Percentiles rank a stretch among this genome's conserved stretches.
These are phyloP conservation scores for Emergomyces orientalis DNA, from an alignment of 2,329 filamentous ascomycete species.

Conservation along the genomic window DNA sequence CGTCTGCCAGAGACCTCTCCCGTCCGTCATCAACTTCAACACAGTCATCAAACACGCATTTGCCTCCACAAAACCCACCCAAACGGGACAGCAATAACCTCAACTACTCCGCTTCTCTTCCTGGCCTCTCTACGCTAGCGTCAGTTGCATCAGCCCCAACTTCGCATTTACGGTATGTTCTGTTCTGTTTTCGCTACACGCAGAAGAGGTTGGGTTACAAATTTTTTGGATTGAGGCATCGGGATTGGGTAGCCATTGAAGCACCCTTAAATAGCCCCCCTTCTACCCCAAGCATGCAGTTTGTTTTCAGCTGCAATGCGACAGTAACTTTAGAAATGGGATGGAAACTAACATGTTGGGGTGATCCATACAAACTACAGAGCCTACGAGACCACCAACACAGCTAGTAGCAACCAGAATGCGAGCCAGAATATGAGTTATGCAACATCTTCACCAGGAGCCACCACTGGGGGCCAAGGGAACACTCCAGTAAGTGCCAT, in stretches of 20 bases:
- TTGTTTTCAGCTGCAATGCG: background rate
- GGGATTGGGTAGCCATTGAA: conserved; percentile 2
- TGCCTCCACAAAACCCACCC: conserved; percentile 25
- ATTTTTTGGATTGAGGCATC: background rate
- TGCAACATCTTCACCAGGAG: conserved; percentile 55
- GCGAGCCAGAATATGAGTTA: conserved; percentile 48
- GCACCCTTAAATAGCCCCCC: background rate
- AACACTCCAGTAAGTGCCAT: conserved; percentile 35
- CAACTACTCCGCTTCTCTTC: conserved; percentile 37
- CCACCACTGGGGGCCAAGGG: conserved; percentile 55
- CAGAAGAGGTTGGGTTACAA: background rate
- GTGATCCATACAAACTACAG: conserved; percentile 4
- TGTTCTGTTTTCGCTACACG: conserved; percentile 12
- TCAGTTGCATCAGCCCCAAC: conserved; percentile 46
- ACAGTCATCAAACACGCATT: conserved; percentile 31
- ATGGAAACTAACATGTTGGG: conserved; percentile 6
- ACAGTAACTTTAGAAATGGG: background rate
- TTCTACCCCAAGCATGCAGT: no score
- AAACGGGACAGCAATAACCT: conserved; percentile 21
- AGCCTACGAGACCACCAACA: conserved; percentile 8
- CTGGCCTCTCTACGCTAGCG: conserved; percentile 49
- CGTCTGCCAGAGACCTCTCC: conserved; percentile 40
- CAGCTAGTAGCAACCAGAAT: conserved; percentile 31
- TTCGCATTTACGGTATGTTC: conserved; percentile 44
- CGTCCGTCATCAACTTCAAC: conserved; percentile 46